phyloP scores from a whole-genome alignment of 106 monocot genomes.

The Posidonia australis region DNA sequence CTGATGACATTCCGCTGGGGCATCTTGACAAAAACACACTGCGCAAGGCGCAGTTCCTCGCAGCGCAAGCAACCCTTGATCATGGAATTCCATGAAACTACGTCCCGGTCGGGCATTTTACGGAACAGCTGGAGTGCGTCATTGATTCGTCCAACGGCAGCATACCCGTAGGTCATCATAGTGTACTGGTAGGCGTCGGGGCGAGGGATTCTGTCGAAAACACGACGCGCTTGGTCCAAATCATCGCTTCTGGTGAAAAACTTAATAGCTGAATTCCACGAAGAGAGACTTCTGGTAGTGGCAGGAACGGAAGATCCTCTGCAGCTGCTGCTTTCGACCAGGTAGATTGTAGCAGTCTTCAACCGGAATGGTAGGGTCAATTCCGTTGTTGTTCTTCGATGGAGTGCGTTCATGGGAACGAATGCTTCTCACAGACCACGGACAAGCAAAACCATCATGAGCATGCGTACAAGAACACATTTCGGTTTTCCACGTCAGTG shows the following conservation, averaged over 20 bases:
- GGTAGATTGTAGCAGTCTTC: not conserved
- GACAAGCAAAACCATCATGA: too few species aligned
- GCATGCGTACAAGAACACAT: too few species aligned
- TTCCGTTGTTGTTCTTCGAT: not conserved
- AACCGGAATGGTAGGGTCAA: not conserved
- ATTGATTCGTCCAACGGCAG: constrained; percentile 18
- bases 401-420: not conserved
- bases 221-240: constrained; percentile 34
- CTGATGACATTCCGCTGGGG: constrained; percentile 63
- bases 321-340: not conserved
- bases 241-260: constrained; percentile 24
- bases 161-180: constrained; percentile 59
- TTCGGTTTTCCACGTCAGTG: too few species aligned
- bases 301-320: not conserved
- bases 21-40: constrained; percentile 50
- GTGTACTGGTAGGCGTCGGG: constrained; percentile 46
- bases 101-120: constrained; percentile 49
- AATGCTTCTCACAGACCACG: too few species aligned
- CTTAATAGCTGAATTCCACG: constrained; percentile 19
- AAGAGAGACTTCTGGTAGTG: not conserved
- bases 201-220: constrained; percentile 38
- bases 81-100: constrained; percentile 55
- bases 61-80: constrained; percentile 47
- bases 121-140: constrained; percentile 56
- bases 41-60: constrained; percentile 32